Evolutionary conservation across 495 filamentous ascomycete species (phyloP).

Genomic region (Penicillium psychrofluorescens): DNA sequence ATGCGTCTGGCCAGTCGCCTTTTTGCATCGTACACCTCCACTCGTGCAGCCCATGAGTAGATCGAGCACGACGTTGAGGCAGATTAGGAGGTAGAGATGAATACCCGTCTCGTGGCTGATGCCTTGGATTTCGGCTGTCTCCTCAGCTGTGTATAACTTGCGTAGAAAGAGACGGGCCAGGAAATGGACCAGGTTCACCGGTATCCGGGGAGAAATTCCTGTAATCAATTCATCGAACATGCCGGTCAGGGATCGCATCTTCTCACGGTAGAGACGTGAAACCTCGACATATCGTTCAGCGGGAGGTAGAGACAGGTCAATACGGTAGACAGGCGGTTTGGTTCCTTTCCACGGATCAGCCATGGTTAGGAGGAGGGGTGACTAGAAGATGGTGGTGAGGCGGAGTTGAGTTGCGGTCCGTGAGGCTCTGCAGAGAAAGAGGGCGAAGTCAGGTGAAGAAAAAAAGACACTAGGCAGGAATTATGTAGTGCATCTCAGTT

Average conservation of each 20-base stretch:
- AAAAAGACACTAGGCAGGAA: too few relatives aligned
- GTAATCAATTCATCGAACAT: slow-evolving; percentile 43
- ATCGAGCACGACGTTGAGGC: slow-evolving; percentile 57
- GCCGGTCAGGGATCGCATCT: slow-evolving; percentile 29
- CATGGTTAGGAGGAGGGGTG: background rate
- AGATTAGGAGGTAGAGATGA: slow-evolving; percentile 51
- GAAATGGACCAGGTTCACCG: slow-evolving; percentile 20
- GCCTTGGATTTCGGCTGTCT: slow-evolving; percentile 54
- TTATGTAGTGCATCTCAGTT: too few relatives aligned
- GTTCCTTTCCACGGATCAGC: background rate
- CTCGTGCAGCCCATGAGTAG: slow-evolving; percentile 60
- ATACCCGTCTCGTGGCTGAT: slow-evolving; percentile 47
- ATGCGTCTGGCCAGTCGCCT: slow-evolving; percentile 11
- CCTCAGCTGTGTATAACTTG: slow-evolving; percentile 45
- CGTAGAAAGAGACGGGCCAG: slow-evolving; percentile 39
- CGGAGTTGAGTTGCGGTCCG: too few relatives aligned
- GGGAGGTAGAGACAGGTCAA: slow-evolving; percentile 55
- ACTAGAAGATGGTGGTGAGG: background rate
- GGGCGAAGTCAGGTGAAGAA: too few relatives aligned
- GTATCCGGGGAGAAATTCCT: slow-evolving; percentile 15
- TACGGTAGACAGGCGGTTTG: slow-evolving; percentile 35
- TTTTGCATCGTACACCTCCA: slow-evolving; percentile 34
- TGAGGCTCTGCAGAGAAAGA: too few relatives aligned
- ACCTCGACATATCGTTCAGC: slow-evolving; percentile 45
- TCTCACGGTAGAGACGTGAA: slow-evolving; percentile 32